Base-by-base conservation (phyloP, 2,329 filamentous ascomycete species). In the Botrytis aclada region DNA sequence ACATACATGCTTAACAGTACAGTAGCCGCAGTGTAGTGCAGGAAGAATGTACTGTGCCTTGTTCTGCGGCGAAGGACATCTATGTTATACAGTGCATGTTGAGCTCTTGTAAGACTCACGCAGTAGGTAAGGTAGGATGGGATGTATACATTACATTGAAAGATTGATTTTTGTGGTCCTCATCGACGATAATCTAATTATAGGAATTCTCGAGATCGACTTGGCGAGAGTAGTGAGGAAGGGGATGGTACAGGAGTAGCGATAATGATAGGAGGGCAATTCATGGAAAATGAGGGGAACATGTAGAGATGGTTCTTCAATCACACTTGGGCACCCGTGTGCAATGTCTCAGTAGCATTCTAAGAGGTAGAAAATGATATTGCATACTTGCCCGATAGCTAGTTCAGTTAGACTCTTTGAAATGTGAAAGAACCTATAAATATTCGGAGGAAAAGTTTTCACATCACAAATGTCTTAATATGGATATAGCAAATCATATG, bases 101-200 rank as follows among this genome's bases (percentile, higher is more conserved):
- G 34, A 54, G 45, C 45, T 34, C 64, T 37, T 66, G 64, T 54
- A 56, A 18, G n/a, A 56, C n/a, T 29, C 18, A 18, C 43, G 32
- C 32, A 47, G 63, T 47, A 51, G 20, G 12, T 37, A n/a, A n/a
- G 34, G 60, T 62, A 62, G 25, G 60, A 39, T 39, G 16, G 63
- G n/a, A 54, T 69, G 47, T 69, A 58, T 32, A 58, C 66, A 69
- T 43, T 58, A 69, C 51, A 58, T 69, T 69, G 51, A 43, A 69
- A 43, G 34, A 69, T 32, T 56, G 65, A 69, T 25, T 58, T 39
- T 70, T 62, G 56, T 47, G 58, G 39, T 54, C 34, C 43, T 64
- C 41, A 34, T 54, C 32, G 43, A 64, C 69, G 69, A 70, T 70
- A 70, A 70, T 64, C 54, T 58, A 58, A 70, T 10, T 9, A 41